Percentiles rank a stretch among this genome's conserved stretches.
Conservation (phyloP, 225 moss, liverwort and hornwort genomes). For the Pseudisothecium myosuroides region DNA sequence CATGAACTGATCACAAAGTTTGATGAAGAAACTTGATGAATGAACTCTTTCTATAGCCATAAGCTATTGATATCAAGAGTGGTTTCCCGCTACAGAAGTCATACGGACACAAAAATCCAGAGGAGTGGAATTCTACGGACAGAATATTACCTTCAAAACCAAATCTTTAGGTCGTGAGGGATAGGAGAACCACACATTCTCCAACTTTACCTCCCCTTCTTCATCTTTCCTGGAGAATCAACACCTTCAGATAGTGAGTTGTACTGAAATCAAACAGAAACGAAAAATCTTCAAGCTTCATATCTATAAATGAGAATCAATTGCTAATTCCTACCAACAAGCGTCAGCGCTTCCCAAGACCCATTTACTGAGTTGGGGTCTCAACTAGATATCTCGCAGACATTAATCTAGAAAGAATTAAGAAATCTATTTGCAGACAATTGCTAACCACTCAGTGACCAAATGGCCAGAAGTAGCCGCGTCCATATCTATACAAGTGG, state of each 20-base stretch:
- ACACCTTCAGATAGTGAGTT: neutral
- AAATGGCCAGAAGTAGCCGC: neutral
- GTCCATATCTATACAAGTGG: neutral
- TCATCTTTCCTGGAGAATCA: conserved; percentile 39
- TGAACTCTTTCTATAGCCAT: neutral
- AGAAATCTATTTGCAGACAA: neutral
- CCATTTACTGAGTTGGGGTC: neutral
- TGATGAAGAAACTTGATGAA: neutral
- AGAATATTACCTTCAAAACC: conserved; percentile 60
- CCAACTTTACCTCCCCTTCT: conserved; percentile 72
- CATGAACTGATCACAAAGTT: neutral
- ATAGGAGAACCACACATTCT: conserved; percentile 97
- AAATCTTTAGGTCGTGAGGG: conserved; percentile 88
- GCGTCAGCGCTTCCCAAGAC: neutral
- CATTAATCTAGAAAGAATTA: neutral
- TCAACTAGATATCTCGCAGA: neutral
- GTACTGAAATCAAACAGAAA: neutral
- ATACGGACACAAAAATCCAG: neutral
- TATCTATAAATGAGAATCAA: neutral
- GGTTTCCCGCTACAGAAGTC: neutral
- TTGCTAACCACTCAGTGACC: neutral
- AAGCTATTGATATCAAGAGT: neutral
- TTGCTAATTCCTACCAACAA: neutral
- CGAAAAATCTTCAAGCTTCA: neutral
- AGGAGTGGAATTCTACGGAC: neutral